A percentile compares a stretch with the other conserved stretches of the same genome.
Conservation (phyloP, 495 filamentous ascomycete species). For the Neurospora tetraspora region DNA sequence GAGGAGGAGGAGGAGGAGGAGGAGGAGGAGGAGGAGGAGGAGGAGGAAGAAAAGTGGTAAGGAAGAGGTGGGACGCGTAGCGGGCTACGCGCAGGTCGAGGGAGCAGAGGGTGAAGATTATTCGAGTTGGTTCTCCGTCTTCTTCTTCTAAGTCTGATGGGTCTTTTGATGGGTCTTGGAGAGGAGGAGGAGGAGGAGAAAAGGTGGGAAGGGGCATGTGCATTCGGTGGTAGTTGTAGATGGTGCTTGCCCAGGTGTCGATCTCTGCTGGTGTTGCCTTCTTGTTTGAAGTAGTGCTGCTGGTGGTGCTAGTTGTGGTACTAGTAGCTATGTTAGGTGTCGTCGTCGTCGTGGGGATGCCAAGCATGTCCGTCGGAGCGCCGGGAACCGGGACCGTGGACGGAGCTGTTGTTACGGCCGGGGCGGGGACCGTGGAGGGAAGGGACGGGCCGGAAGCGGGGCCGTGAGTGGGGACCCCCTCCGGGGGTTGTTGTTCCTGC, state of each 20-base stretch:
- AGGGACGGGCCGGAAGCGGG: not conserved
- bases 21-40: conserved; percentile 24
- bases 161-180: not conserved
- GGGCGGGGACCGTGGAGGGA: not conserved
- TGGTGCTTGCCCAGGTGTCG: not conserved
- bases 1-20: conserved; percentile 26
- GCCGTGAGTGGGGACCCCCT: not conserved
- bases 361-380: not conserved
- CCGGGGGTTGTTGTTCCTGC: not conserved
- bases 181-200: conserved; percentile 9
- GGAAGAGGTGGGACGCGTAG: conserved; percentile 24
- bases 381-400: not conserved
- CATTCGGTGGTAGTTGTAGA: conserved; percentile 34
- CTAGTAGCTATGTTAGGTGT: no score
- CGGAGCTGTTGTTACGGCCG: not conserved
- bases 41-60: conserved; percentile 20
- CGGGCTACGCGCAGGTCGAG: conserved; percentile 28
- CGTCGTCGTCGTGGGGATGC: not conserved
- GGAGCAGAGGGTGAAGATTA: conserved; percentile 29
- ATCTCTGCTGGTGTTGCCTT: not conserved
- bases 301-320: no score
- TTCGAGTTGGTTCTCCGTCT: not conserved
- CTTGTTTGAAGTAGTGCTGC: no score
- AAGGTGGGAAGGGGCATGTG: conserved; percentile 13
- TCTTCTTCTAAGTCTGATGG: not conserved